Conservation (phyloP, 2,329 filamentous ascomycete genomes). For the Aureobasidium sp. region DNA sequence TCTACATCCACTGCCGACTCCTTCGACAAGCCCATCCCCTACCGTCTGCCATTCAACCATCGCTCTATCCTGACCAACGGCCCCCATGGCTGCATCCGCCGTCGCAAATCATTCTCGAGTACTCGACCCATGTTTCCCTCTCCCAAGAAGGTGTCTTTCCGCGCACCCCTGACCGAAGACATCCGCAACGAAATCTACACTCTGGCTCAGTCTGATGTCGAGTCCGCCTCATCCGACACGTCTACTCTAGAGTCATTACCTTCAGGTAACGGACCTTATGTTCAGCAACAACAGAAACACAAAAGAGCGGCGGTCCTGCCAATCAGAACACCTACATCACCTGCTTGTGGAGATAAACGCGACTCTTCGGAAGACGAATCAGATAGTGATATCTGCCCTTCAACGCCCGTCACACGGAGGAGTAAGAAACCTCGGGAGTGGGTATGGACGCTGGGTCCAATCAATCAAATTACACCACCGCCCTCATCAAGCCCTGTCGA, state of each 20-base stretch:
- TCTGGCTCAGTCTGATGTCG: constrained; percentile 47
- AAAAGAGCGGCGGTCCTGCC: constrained; percentile 6
- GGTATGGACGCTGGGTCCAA: constrained; percentile 48
- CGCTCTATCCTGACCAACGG: constrained; percentile 39
- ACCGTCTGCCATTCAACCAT: constrained; percentile 38
- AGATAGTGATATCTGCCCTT: constrained; percentile 37
- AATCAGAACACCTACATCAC: constrained; percentile 19
- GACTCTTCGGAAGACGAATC: constrained; percentile 40
- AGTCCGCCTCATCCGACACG: constrained; percentile 29
- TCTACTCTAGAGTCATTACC: constrained; percentile 21
- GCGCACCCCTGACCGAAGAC: constrained; percentile 48
- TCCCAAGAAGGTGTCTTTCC: constrained; percentile 50
- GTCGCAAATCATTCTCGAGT: constrained; percentile 33
- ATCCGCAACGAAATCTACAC: constrained; percentile 49
- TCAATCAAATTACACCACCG: constrained; percentile 5
- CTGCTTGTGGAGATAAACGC: constrained; percentile 33
- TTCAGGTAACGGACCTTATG: not conserved
- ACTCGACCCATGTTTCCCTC: constrained; percentile 42
- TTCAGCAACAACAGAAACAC: constrained; percentile 4
- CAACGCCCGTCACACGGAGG: constrained; percentile 45
- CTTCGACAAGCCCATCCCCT: constrained; percentile 30
- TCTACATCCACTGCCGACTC: constrained; percentile 27
- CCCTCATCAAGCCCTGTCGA: not conserved
- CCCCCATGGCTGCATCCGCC: constrained; percentile 27
- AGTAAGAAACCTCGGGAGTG: constrained; percentile 47